phyloP scores from a whole-genome alignment of 768 basidiomycete genomes.

The Boletus rufocinnamomeus region DNA sequence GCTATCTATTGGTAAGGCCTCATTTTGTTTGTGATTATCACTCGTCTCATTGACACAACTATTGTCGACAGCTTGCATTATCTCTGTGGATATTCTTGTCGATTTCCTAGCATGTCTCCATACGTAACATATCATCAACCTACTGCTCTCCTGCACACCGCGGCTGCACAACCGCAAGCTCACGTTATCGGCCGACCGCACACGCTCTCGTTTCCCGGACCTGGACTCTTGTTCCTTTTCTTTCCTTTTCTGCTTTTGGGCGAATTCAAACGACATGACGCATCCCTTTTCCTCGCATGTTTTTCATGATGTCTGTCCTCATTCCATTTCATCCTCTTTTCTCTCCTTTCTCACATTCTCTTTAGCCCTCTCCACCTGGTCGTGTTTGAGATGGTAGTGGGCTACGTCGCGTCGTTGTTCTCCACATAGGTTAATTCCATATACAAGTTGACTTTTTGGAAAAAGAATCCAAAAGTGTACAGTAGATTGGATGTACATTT shows the following conservation, averaged over 20 bases:
- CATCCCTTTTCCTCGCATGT: background rate
- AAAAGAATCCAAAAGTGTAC: background rate
- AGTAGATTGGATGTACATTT: background rate
- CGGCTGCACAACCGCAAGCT: background rate
- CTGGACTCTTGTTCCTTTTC: background rate
- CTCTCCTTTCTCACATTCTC: too few species aligned
- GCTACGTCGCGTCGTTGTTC: background rate
- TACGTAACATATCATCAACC: conserved; percentile 33
- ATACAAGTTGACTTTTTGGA: background rate
- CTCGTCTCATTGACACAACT: background rate
- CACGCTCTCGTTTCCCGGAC: background rate
- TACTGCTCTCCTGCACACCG: conserved; percentile 18
- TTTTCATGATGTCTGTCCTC: background rate
- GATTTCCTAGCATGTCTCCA: conserved; percentile 25
- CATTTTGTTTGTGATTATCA: background rate
- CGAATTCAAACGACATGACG: background rate
- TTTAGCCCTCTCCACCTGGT: background rate
- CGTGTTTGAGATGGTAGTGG: background rate
- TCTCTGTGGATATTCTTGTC: conserved; percentile 35
- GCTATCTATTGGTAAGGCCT: conserved; percentile 32
- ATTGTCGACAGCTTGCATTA: conserved; percentile 27
- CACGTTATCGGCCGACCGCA: background rate
- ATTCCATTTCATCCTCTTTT: background rate
- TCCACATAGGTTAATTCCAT: background rate
- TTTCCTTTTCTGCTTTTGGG: background rate